These are phyloP conservation scores for Yarrowia sp. DNA, from an alignment of 805 yeast species.

Conservation along the genomic window DNA sequence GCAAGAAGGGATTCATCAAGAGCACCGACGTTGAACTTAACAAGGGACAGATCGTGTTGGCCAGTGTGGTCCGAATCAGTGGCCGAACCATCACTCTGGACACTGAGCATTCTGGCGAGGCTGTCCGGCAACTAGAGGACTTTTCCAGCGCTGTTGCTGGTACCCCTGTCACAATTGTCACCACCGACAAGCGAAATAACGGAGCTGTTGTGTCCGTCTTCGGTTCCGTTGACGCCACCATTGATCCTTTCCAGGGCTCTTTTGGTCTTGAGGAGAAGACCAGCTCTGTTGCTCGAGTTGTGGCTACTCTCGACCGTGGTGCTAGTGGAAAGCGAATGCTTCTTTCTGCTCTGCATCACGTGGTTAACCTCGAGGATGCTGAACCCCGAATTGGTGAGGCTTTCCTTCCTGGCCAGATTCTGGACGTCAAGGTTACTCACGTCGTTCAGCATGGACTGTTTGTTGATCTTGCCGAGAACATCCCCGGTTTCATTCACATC, in stretches of 20 bases:
- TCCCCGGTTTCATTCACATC: constrained; percentile 71
- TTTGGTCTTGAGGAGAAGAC: constrained; percentile 65
- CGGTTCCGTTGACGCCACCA: constrained; percentile 70
- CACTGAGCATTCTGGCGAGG: constrained; percentile 45
- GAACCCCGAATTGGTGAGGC: constrained; percentile 49
- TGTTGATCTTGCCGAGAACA: constrained; percentile 47
- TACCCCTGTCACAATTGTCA: constrained; percentile 65
- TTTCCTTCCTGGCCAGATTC: constrained; percentile 69
- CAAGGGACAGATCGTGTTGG: constrained; percentile 66
- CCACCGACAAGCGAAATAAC: constrained; percentile 52
- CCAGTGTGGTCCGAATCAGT: constrained; percentile 51
- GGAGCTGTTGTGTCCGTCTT: constrained; percentile 73
- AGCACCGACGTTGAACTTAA: constrained; percentile 59
- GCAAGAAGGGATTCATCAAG: constrained; percentile 60
- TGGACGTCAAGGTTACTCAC: constrained; percentile 53
- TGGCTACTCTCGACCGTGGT: constrained; percentile 52
- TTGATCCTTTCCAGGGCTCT: constrained; percentile 64
- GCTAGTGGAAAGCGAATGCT: constrained; percentile 54
- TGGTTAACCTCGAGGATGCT: constrained; percentile 41
- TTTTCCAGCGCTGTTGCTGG: constrained; percentile 85
- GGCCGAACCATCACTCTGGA: constrained; percentile 59
- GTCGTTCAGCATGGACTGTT: constrained; percentile 44
- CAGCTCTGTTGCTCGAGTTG: constrained; percentile 63
- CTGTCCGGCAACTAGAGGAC: constrained; percentile 53
- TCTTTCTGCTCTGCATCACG: constrained; percentile 60